phyloP scores from a whole-genome alignment of 2,329 filamentous ascomycete genomes.

The Acarospora socialis region DNA sequence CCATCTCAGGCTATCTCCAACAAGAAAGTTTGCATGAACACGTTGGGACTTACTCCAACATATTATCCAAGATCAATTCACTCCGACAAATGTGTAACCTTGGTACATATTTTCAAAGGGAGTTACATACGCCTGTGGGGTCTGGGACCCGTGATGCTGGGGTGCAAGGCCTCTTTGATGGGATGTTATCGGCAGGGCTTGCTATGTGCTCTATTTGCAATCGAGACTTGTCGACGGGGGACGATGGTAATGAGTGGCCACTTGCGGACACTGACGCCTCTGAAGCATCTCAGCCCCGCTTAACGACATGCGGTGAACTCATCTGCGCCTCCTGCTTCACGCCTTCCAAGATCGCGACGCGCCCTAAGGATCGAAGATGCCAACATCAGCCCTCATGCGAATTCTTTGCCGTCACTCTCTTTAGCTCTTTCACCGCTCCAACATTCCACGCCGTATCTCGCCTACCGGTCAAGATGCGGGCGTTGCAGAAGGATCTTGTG shows the following conservation, averaged over 20 bases:
- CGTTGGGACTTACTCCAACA: slow-evolving; percentile 24
- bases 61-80: slow-evolving; percentile 32
- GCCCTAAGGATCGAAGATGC: slow-evolving; percentile 2
- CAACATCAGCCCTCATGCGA: slow-evolving; percentile 4
- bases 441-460: background rate
- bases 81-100: slow-evolving; percentile 35
- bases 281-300: too few relatives aligned
- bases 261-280: too few relatives aligned
- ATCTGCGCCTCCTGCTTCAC: background rate
- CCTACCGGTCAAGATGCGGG: slow-evolving; percentile 10
- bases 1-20: slow-evolving; percentile 24
- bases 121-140: background rate
- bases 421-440: too few relatives aligned
- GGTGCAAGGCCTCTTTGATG: slow-evolving; percentile 7
- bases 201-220: slow-evolving; percentile 6
- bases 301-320: too few relatives aligned
- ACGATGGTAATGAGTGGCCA: too few relatives aligned
- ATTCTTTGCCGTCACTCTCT: slow-evolving; percentile 1
- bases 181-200: slow-evolving; percentile 5
- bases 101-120: slow-evolving; percentile 27
- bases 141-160: background rate
- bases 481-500: slow-evolving; percentile 23
- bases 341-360: background rate
- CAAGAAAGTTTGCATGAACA: slow-evolving; percentile 8
- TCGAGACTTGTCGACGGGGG: slow-evolving; percentile 2